Evolutionary conservation across 306 rosid genomes (phyloP).

Genomic region (Castanospermum australe): DNA sequence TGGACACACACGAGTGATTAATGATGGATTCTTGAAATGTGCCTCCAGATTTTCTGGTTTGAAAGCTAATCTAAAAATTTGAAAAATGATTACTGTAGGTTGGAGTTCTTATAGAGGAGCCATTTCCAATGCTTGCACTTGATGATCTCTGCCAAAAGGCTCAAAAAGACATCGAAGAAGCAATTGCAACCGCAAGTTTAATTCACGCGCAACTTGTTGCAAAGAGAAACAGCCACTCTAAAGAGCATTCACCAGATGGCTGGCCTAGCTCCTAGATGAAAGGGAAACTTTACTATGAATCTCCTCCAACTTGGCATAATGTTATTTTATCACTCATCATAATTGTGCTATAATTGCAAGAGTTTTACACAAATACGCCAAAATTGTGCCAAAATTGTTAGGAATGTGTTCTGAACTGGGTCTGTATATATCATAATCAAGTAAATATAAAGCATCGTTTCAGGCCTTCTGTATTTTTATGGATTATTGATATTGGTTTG

Average conservation of each 20-base stretch:
- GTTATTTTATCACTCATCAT: slow-evolving; percentile 1
- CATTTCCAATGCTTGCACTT: slow-evolving; percentile 87
- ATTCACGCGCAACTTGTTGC: slow-evolving; percentile 52
- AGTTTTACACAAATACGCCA: slow-evolving; percentile 2
- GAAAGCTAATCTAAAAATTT: slow-evolving; percentile 20
- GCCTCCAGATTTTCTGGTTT: neutral
- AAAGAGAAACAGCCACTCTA: slow-evolving; percentile 43
- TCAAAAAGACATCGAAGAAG: slow-evolving; percentile 61
- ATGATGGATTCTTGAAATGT: slow-evolving; percentile 21
- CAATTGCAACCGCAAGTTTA: slow-evolving; percentile 41
- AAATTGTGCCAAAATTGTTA: neutral
- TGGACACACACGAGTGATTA: neutral
- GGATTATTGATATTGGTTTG: neutral
- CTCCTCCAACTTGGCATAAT: slow-evolving; percentile 10
- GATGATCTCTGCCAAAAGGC: slow-evolving; percentile 68
- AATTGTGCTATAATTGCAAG: slow-evolving; percentile 9
- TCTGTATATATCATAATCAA: slow-evolving; percentile 28
- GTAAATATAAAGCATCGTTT: slow-evolving; percentile 19
- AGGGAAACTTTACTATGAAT: slow-evolving; percentile 4
- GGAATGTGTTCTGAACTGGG: slow-evolving; percentile 20
- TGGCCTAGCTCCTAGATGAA: slow-evolving; percentile 51
- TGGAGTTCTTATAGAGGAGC: slow-evolving; percentile 96
- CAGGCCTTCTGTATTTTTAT: neutral
- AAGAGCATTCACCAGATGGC: slow-evolving; percentile 72
- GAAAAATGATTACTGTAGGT: slow-evolving; percentile 48